A percentile compares a stretch with the other conserved stretches of the same genome.
Conservation (phyloP, 176 grass and related monocot genomes). For the Rhipidocladum racemiflorum region DNA sequence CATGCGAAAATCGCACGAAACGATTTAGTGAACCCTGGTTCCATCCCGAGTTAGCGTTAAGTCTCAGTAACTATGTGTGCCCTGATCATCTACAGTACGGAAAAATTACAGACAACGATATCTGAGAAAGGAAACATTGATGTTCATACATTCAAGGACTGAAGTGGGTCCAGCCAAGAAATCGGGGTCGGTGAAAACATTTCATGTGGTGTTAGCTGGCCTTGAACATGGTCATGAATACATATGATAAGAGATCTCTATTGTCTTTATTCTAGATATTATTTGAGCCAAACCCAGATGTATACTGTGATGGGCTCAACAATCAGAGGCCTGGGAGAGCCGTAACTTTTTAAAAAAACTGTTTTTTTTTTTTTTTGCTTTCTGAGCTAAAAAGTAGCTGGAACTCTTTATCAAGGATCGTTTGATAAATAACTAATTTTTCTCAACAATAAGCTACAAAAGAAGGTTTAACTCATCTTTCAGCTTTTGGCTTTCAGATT, state of each 20-base stretch:
- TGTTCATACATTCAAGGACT: conserved; percentile 36
- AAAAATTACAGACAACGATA: conserved; percentile 25
- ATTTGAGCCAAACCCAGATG: conserved; percentile 1
- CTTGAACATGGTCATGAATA: conserved; percentile 4
- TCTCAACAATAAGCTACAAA: too few species aligned
- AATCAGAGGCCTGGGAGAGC: too few species aligned
- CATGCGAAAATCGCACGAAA: too few species aligned
- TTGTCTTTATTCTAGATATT: conserved; percentile 37
- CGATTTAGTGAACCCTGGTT: too few species aligned
- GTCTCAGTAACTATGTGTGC: conserved; percentile 11
- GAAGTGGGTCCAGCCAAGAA: conserved; percentile 5
- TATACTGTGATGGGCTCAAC: conserved; percentile 20
- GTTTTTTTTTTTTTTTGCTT: too few species aligned
- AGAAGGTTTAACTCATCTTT: too few species aligned
- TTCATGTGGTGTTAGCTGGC: conserved; percentile 32
- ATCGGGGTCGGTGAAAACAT: conserved; percentile 18
- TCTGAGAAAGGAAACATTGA: conserved; percentile 14
- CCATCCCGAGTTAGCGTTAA: conserved; percentile 8
- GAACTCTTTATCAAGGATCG: too few species aligned
- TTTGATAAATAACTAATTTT: too few species aligned
- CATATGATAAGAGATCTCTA: conserved; percentile 20
- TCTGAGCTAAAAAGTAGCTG: too few species aligned
- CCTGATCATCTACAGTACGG: conserved; percentile 27
- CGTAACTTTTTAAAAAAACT: too few species aligned
- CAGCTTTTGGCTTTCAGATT: too few species aligned